Percentiles rank a stretch among this genome's conserved stretches.
phyloP scores from a whole-genome alignment of 257 asterid genomes.

The Solanum pimpinellifolium region DNA sequence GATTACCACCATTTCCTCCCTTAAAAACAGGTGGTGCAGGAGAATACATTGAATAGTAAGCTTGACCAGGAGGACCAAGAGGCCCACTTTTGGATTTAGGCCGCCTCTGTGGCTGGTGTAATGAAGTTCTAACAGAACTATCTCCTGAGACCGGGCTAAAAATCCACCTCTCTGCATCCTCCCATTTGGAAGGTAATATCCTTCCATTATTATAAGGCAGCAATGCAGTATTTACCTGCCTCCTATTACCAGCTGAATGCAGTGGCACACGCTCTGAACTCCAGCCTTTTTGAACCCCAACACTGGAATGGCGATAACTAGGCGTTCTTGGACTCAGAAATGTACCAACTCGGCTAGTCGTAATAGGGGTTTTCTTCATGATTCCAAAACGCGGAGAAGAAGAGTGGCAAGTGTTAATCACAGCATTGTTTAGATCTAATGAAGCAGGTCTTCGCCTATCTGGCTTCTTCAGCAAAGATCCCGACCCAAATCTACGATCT shows the following conservation, averaged over 20 bases:
- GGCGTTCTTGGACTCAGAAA: slow-evolving; percentile 97
- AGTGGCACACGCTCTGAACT: slow-evolving; percentile 83
- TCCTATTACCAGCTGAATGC: slow-evolving; percentile 35
- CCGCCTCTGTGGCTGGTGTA: slow-evolving; percentile 60
- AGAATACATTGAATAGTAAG: slow-evolving; percentile 67
- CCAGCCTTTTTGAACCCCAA: slow-evolving; percentile 83
- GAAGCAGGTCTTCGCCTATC: slow-evolving; percentile 69
- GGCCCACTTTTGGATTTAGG: slow-evolving; percentile 97
- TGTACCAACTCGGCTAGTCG: slow-evolving; percentile 27
- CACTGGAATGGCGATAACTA: slow-evolving; percentile 47
- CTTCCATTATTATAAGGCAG: slow-evolving; percentile 63
- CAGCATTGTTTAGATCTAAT: slow-evolving; percentile 53
- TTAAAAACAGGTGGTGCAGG: slow-evolving; percentile 53
- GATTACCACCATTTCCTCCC: slow-evolving; percentile 28
- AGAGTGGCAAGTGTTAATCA: slow-evolving; percentile 22
- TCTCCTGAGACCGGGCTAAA: slow-evolving; percentile 81
- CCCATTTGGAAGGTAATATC: slow-evolving; percentile 94
- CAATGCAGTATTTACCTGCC: slow-evolving; percentile 34
- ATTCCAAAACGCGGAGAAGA: slow-evolving; percentile 57
- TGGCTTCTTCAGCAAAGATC: slow-evolving; percentile 30
- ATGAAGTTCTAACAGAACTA: slow-evolving; percentile 33
- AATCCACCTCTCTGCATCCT: slow-evolving; percentile 99
- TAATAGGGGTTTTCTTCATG: slow-evolving; percentile 46
- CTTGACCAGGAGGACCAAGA: slow-evolving; percentile 81
- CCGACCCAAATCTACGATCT: slow-evolving; percentile 56